phyloP scores from a whole-genome alignment of 805 yeast genomes.

The Candida pseudoglaebosa region DNA sequence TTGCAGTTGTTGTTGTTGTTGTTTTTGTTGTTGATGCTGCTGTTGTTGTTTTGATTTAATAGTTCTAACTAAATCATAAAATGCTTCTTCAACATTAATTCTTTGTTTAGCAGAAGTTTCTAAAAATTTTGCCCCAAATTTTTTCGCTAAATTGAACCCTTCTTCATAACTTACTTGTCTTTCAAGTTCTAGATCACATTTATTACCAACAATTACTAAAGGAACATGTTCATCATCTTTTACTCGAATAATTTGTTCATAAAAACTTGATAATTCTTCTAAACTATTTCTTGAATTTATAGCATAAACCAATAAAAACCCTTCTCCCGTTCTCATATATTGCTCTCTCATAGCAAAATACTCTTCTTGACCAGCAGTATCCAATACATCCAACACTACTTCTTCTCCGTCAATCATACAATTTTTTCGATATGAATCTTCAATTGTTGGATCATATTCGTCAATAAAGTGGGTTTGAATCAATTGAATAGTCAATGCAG shows the following conservation, averaged over 20 bases:
- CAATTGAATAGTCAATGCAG: slow-evolving; percentile 91
- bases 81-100: slow-evolving; percentile 83
- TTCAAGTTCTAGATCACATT: slow-evolving; percentile 69
- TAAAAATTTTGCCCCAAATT: slow-evolving; percentile 68
- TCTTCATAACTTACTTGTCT: slow-evolving; percentile 72
- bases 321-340: slow-evolving; percentile 95
- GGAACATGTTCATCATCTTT: slow-evolving; percentile 77
- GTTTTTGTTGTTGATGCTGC: slow-evolving; percentile 7
- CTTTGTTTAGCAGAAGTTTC: slow-evolving; percentile 94
- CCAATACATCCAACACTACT: slow-evolving; percentile 78
- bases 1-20: slow-evolving; percentile 2
- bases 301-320: slow-evolving; percentile 83
- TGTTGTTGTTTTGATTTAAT: slow-evolving; percentile 32
- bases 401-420: slow-evolving; percentile 78
- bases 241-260: slow-evolving; percentile 73
- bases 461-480: slow-evolving; percentile 94
- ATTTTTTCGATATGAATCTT: slow-evolving; percentile 85
- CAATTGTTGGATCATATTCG: slow-evolving; percentile 98
- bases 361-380: slow-evolving; percentile 98
- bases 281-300: slow-evolving; percentile 82
- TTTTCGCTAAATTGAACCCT: slow-evolving; percentile 58
- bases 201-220: slow-evolving; percentile 73
- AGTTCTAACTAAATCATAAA: slow-evolving; percentile 61
- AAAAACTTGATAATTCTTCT: slow-evolving; percentile 76
- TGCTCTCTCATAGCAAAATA: slow-evolving; percentile 83